Evolutionary conservation across 179 eudicot genomes (phyloP).

Genomic region (Beta corolliflora): DNA sequence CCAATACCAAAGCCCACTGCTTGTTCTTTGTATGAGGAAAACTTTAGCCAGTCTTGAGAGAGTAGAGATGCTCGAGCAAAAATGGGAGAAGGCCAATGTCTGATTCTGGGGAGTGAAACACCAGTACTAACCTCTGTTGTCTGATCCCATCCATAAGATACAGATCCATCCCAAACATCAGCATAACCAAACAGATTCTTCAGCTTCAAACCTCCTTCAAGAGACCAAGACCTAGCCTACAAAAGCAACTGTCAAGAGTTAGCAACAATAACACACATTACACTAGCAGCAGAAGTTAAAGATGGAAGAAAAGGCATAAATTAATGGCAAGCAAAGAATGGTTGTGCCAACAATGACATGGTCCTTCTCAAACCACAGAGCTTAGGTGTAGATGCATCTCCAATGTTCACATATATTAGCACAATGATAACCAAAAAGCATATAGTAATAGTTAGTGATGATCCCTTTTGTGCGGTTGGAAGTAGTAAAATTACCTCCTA

Average conservation of each 20-base stretch:
- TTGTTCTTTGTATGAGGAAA: conserved; percentile 83
- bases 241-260: conserved; percentile 28
- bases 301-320: neutral
- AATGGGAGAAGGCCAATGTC: conserved; percentile 52
- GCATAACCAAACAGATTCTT: conserved; percentile 81
- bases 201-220: conserved; percentile 77
- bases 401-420: neutral
- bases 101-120: conserved; percentile 67
- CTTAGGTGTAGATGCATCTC: neutral
- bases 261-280: conserved; percentile 10
- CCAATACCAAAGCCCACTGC: conserved; percentile 71
- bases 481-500: too few relatives aligned
- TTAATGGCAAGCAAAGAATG: neutral
- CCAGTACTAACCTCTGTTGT: conserved; percentile 77
- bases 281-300: conserved; percentile 20
- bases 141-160: conserved; percentile 80
- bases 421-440: neutral
- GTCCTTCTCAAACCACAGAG: conserved; percentile 4
- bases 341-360: conserved; percentile 2
- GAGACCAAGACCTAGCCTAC: conserved; percentile 83
- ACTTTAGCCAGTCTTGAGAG: conserved; percentile 85
- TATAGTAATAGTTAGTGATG: neutral
- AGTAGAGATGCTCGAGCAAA: conserved; percentile 70
- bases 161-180: conserved; percentile 85
- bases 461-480: too few relatives aligned